These are phyloP conservation scores for Hirsutella rhossiliensis DNA, from an alignment of 2,329 filamentous ascomycete species.

Conservation along the genomic window DNA sequence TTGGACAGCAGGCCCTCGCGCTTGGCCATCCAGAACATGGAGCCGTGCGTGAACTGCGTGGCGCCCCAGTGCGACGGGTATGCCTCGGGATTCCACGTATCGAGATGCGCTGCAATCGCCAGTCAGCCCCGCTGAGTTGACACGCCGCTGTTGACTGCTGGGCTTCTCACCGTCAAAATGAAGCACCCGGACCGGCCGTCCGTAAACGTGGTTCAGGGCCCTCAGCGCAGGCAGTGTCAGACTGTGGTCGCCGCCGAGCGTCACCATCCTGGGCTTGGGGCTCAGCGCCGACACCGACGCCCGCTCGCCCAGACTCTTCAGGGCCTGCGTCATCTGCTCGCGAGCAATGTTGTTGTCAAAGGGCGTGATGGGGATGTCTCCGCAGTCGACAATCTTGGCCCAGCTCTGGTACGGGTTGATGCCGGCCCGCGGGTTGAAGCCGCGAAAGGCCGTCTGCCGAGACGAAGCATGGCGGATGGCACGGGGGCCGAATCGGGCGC, in stretches of 20 bases:
- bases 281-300: slow-evolving; percentile 22
- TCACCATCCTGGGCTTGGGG: slow-evolving; percentile 45
- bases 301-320: slow-evolving; percentile 49
- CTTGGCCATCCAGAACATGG: slow-evolving; percentile 83
- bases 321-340: slow-evolving; percentile 73
- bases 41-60: slow-evolving; percentile 71
- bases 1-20: slow-evolving; percentile 71
- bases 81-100: slow-evolving; percentile 74
- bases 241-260: slow-evolving; percentile 63
- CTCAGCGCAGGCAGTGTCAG: slow-evolving; percentile 58
- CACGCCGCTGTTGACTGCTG: background rate
- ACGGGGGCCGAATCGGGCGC: slow-evolving; percentile 74
- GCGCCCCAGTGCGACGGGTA: slow-evolving; percentile 64
- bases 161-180: slow-evolving; percentile 49
- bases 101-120: slow-evolving; percentile 44
- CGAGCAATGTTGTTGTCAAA: slow-evolving; percentile 77
- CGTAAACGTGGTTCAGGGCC: slow-evolving; percentile 50
- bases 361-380: slow-evolving; percentile 77
- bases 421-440: slow-evolving; percentile 66
- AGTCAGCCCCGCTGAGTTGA: background rate
- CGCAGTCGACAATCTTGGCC: slow-evolving; percentile 77
- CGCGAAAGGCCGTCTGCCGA: slow-evolving; percentile 67
- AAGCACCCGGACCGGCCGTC: slow-evolving; percentile 52
- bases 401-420: slow-evolving; percentile 79
- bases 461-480: slow-evolving; percentile 77